Evolutionary conservation across 164 flowering plant genomes (phyloP).

Genomic region (Protea cynaroides): DNA sequence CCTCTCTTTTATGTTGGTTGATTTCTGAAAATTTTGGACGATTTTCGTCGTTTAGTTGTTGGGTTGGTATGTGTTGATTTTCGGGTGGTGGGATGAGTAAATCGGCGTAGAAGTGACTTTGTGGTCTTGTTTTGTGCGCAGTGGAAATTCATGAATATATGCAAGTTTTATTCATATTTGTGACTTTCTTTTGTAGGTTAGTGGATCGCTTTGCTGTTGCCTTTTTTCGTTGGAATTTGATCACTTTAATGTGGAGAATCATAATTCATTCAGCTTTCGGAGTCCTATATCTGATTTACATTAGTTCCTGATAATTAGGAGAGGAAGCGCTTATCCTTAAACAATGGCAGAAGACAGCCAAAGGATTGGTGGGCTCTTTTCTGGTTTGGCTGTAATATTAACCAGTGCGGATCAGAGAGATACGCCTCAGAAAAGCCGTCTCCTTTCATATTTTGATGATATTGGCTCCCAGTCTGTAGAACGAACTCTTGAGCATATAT

Average conservation of each 20-base stretch:
- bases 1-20: neutral
- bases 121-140: neutral
- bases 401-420: slow-evolving; percentile 39
- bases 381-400: slow-evolving; percentile 80
- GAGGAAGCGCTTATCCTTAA: slow-evolving; percentile 10
- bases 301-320: slow-evolving; percentile 5
- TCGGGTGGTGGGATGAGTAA: too few species aligned
- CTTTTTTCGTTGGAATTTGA: too few species aligned
- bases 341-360: slow-evolving; percentile 68
- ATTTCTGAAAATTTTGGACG: neutral
- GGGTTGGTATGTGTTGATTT: neutral
- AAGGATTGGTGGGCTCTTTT: slow-evolving; percentile 52
- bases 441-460: slow-evolving; percentile 67
- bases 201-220: neutral
- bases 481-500: slow-evolving; percentile 73
- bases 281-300: neutral
- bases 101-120: neutral
- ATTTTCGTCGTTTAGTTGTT: neutral
- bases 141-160: neutral
- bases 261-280: neutral
- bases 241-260: neutral
- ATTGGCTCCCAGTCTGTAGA: slow-evolving; percentile 69
- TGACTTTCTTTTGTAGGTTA: neutral
- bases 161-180: neutral
- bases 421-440: slow-evolving; percentile 42